Percentiles rank a stretch among this genome's conserved stretches.
Conservation (phyloP, 176 grass and related monocot genomes). For the Oryza glumipatula region DNA sequence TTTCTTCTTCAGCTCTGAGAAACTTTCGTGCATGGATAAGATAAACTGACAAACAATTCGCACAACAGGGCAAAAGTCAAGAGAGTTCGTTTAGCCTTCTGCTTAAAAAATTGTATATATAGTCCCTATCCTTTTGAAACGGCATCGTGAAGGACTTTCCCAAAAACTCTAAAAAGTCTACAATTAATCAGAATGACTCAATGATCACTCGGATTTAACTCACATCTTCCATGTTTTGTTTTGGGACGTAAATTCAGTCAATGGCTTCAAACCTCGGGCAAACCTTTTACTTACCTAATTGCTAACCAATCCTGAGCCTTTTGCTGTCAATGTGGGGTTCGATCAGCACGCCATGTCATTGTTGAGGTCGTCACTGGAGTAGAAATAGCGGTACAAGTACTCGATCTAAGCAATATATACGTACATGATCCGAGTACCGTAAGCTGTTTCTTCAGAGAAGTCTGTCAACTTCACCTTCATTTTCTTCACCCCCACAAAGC, state of each 20-base stretch:
- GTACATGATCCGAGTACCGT: constrained; percentile 19
- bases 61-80: constrained; percentile 33
- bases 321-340: constrained; percentile 18
- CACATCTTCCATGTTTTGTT: neutral
- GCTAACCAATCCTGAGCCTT: constrained; percentile 27
- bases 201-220: constrained; percentile 27
- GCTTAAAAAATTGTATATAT: neutral
- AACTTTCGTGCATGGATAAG: neutral
- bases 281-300: constrained; percentile 41
- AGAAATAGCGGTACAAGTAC: neutral
- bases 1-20: constrained; percentile 7
- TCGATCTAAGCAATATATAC: constrained; percentile 24
- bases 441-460: neutral
- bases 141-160: neutral
- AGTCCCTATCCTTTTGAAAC: constrained; percentile 31
- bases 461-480: constrained; percentile 4
- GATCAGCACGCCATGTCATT: constrained; percentile 36
- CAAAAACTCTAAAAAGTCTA: constrained; percentile 9
- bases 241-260: constrained; percentile 7
- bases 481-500: constrained; percentile 10
- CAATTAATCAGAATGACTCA: constrained; percentile 33
- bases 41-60: neutral
- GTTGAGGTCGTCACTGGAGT: constrained; percentile 14
- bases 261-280: constrained; percentile 55
- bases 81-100: constrained; percentile 43